Evolutionary conservation across 75 land plant genomes (phyloP).

Genomic region (Larix kaempferi): DNA sequence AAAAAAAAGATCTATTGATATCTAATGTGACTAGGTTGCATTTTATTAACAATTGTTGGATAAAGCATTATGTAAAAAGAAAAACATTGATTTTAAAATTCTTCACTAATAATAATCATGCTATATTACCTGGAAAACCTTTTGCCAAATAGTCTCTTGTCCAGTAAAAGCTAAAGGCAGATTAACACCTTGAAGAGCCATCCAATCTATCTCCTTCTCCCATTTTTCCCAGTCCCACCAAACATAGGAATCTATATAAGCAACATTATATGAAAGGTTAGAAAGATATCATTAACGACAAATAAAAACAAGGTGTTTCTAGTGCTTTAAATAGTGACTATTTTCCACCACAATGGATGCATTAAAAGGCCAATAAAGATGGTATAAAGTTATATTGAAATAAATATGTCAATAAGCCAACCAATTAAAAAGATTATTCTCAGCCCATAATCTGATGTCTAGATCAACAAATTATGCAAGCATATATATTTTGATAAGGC

Average conservation of each 20-base stretch:
- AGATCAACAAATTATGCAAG: background rate
- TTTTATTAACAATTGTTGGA: background rate
- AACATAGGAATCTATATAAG: conserved; percentile 71
- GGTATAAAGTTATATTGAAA: background rate
- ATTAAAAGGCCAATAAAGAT: background rate
- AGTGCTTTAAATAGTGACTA: background rate
- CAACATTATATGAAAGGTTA: background rate
- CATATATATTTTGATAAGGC: too few species aligned
- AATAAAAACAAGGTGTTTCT: background rate
- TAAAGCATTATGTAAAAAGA: background rate
- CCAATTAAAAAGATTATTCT: background rate
- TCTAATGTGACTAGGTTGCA: background rate
- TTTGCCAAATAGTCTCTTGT: conserved; percentile 94
- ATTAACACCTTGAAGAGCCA: conserved; percentile 97
- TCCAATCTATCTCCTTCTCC: conserved; percentile 98
- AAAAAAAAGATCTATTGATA: background rate
- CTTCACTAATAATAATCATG: background rate
- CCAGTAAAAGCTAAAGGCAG: conserved; percentile 93
- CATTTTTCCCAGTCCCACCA: conserved; percentile 99
- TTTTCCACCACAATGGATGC: background rate
- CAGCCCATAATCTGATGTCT: background rate
- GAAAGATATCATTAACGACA: background rate
- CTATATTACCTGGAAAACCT: conserved; percentile 74
- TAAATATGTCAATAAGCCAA: background rate
- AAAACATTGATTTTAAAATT: background rate